Base-by-base conservation (phyloP, 1,139 yeast species). In the Hyphopichia fennica region DNA sequence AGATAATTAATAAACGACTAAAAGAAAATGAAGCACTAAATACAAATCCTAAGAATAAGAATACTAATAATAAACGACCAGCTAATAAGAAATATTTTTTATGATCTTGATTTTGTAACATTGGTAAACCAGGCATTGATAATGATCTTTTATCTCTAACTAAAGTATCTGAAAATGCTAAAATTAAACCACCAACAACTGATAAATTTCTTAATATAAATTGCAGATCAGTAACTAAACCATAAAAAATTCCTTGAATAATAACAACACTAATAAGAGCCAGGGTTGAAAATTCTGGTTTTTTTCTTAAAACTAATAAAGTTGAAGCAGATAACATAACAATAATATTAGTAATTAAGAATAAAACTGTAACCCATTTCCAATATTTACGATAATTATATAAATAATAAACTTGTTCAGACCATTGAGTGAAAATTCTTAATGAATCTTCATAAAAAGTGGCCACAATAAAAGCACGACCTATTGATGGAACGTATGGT, bases 371-470 rank as follows among this genome's bases (percentile, higher is more conserved):
- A 45, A 91, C 63, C 76, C 87, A 81, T 53, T 81, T 77, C 67
- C 96, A 95, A 48, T 84, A 67, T 55, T 84, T 89, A 58, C 96
- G 83, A 69, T 84, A 87, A 53, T 81, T 81, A 71, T 88, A 80
- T 54, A 93, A 75, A 63, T 87, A 93, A 60, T 82, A 84, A 25
- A 89, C 89, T 65, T 93, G 99, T 57, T 90, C 96, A 28, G 77
- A 65, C 98, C 98, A 93, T 66, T 91, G 98, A 14, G 90, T 73
- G 45, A 84, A 59, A 56, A 93, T 88, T 63, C 99, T 78, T 45
- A 86, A 63, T 2, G 96, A 82, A 60, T 93, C 99, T 65, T 93
- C 99, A 54, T 83, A 81, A 61, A 91, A 93, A 1, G 99, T 93
- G 41, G 96, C 96, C 46, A 93, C 96, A 51, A 93, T 90, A 54